Evolutionary conservation across 768 basidiomycete genomes (phyloP).

Genomic region (Daedaleopsis sinensis): DNA sequence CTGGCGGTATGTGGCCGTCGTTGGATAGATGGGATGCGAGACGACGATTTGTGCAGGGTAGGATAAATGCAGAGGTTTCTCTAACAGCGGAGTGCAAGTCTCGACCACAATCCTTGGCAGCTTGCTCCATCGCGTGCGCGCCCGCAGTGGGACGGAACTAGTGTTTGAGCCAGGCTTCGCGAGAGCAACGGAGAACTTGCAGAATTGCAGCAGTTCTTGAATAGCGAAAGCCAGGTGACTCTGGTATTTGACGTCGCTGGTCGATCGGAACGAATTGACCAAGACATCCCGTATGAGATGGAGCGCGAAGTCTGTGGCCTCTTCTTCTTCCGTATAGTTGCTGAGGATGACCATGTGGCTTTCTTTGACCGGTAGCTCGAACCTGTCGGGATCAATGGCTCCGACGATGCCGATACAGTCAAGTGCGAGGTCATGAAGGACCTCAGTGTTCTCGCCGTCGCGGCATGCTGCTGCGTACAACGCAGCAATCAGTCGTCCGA

Average conservation of each 20-base stretch:
- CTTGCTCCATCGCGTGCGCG: conserved; percentile 75
- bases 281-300: conserved; percentile 87
- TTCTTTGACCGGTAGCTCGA: conserved; percentile 63
- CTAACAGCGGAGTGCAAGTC: conserved; percentile 83
- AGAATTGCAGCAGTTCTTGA: conserved; percentile 87
- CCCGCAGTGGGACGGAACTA: conserved; percentile 58
- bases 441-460: conserved; percentile 76
- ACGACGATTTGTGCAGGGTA: conserved; percentile 15
- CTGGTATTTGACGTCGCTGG: conserved; percentile 93
- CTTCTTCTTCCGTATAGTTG: conserved; percentile 81
- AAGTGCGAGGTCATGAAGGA: conserved; percentile 70
- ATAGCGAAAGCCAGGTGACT: conserved; percentile 87
- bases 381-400: conserved; percentile 93
- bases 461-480: conserved; percentile 73
- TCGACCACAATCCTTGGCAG: conserved; percentile 86
- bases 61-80: conserved; percentile 54
- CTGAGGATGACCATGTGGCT: conserved; percentile 70
- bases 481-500: conserved; percentile 67
- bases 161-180: conserved; percentile 53
- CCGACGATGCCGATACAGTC: conserved; percentile 93
- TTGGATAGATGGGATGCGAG: conserved; percentile 74
- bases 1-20: conserved; percentile 83
- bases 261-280: conserved; percentile 88
- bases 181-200: conserved; percentile 81
- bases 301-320: conserved; percentile 77